A percentile compares a stretch with the other conserved stretches of the same genome.
These are phyloP conservation scores for Fusarium udum DNA, from an alignment of 2,329 filamentous ascomycete genomes.

Conservation along the genomic window DNA sequence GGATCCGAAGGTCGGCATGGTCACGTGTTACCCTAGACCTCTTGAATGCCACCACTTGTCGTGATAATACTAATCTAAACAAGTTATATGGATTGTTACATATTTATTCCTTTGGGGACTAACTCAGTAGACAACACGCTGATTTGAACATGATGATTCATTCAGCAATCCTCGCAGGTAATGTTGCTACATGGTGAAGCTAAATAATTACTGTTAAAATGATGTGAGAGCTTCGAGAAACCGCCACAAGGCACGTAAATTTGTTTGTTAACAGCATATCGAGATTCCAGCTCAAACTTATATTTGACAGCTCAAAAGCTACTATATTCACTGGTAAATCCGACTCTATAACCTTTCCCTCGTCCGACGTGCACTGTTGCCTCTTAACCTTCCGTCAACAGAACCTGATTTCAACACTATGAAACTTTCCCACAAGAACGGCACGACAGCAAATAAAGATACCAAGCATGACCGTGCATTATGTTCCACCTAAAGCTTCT, in stretches of 20 bases:
- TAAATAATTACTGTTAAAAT: no score
- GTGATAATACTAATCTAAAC: background rate
- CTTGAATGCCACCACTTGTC: background rate
- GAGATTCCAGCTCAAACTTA: background rate
- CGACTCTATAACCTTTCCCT: background rate
- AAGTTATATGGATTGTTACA: background rate
- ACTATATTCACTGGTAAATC: background rate
- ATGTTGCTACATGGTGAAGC: no score
- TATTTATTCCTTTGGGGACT: accelerated
- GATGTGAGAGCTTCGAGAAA: no score
- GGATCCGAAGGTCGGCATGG: constrained; percentile 7
- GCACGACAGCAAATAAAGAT: background rate
- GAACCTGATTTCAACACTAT: background rate
- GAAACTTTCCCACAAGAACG: background rate
- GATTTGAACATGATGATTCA: background rate
- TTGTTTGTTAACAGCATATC: background rate
- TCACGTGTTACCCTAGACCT: constrained; percentile 14
- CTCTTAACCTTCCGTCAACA: no score
- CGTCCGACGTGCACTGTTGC: no score
- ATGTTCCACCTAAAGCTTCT: background rate
- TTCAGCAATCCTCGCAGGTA: background rate
- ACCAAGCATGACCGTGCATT: background rate
- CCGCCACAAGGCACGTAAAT: accelerated
- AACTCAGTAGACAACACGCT: background rate
- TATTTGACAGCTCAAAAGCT: background rate